Evolutionary conservation across 169 alveolate genomes (phyloP), one percentile per base, ranked within the genome.

Genomic region (Miamiensis avidus): DNA sequence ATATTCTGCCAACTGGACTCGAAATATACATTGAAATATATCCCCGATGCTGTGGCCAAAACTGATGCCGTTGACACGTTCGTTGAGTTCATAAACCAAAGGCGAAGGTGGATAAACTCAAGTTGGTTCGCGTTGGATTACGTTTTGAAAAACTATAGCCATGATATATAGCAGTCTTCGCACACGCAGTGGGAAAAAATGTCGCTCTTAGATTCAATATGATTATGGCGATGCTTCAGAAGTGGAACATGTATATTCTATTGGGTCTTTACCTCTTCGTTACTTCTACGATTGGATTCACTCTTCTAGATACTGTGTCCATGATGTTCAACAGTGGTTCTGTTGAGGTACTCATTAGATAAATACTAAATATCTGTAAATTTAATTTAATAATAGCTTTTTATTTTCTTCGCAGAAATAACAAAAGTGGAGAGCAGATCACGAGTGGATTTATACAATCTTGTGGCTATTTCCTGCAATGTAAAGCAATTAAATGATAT

Each of bases 21-120:
- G 0, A 81, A 49, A 25, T 81, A 81, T 29, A 49, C 76, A 29
- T 29, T 78, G 0, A 89, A 89, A 75, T 89, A 69, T 65, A 86
- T 89, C 0, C 78, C 76, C 1, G 78, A 78, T 74, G 85, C 93
- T 20, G 33, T 65, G n/a, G 89, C 89, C 49, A 65, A 75, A 30
- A 84, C 86, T 75, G 93, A 89, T 82, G 86, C 86, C 11, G 86
- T 85, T 69, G 31, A 75, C 4, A 84, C 84, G 29, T 75, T 89
- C 0, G 75, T 31, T 34, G 76, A 31, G 25, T 76, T 89, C n/a
- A n/a, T 84, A 28, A n/a, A 31, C 34, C 65, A 89, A 74, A 84
- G 93, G 76, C 84, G 93, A 82, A 84, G 93, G 76, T 89, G 93
- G 90, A 89, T 89, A n/a, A 89, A 89, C 49, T 87, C 90, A 29